Evolutionary conservation across 1,284 basidiomycete genomes (phyloP).

Genomic region (Phellopilus nigrolimitatus): DNA sequence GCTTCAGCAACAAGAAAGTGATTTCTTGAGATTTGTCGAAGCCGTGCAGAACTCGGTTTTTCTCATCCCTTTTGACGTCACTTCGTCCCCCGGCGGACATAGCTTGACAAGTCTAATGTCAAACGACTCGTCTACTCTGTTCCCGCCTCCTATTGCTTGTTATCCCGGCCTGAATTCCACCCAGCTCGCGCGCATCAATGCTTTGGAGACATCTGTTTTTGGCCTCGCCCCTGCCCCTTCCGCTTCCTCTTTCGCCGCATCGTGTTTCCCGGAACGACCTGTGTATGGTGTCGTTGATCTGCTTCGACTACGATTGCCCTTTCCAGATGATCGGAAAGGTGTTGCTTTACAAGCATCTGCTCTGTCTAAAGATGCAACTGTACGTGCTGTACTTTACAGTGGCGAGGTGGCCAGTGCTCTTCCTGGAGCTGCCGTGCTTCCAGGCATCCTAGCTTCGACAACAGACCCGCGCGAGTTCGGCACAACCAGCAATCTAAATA

Average conservation of each 20-base stretch:
- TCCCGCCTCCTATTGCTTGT: slow-evolving; percentile 57
- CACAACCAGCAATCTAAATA: slow-evolving; percentile 46
- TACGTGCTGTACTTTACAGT: slow-evolving; percentile 46
- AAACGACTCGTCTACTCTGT: slow-evolving; percentile 37
- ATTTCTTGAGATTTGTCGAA: slow-evolving; percentile 43
- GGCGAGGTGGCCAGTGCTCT: slow-evolving; percentile 47
- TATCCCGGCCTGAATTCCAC: slow-evolving; percentile 44
- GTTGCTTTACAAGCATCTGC: slow-evolving; percentile 46
- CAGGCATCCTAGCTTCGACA: slow-evolving; percentile 30
- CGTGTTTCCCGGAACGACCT: slow-evolving; percentile 52
- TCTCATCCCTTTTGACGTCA: slow-evolving; percentile 57
- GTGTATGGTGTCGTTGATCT: slow-evolving; percentile 60
- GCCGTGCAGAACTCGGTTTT: slow-evolving; percentile 44
- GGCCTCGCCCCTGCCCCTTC: slow-evolving; percentile 35
- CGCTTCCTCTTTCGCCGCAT: slow-evolving; percentile 37
- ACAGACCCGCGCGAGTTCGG: slow-evolving; percentile 51
- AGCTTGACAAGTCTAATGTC: slow-evolving; percentile 37
- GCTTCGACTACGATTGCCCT: slow-evolving; percentile 51
- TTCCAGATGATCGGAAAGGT: slow-evolving; percentile 39
- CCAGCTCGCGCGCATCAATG: slow-evolving; percentile 39
- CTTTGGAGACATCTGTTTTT: slow-evolving; percentile 48
- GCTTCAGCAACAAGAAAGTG: slow-evolving; percentile 40
- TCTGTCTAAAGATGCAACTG: slow-evolving; percentile 38
- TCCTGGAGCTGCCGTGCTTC: slow-evolving; percentile 31
- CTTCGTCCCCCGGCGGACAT: slow-evolving; percentile 30